Evolutionary conservation across 2,329 filamentous ascomycete species (phyloP), one percentile per base, ranked within the genome.

Genomic region (Sphaerostilbella broomeana): DNA sequence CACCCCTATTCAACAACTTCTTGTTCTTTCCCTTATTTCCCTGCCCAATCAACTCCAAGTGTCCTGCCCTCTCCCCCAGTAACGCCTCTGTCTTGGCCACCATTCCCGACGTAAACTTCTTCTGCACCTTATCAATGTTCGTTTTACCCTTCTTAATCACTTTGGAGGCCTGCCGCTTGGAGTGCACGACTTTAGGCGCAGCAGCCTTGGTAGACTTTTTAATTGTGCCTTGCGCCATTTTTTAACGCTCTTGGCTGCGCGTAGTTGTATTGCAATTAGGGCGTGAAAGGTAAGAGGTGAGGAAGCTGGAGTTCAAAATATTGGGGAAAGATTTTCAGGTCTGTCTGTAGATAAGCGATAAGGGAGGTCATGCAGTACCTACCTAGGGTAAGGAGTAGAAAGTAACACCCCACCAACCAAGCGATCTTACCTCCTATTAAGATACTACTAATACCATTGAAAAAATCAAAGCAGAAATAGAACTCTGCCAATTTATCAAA

Each of bases 41-140:
- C 58, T 72, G 68, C 21, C 72, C 75, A 45, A 79, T 75, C 47
- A 79, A 54, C 62, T 79, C 75, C 17, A 79, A 58, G 43, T 79
- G 75, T 0, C 75, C 74, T 5, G 72, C 75, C 7, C 75, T 62
- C 63, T 78, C 72, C 44, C 74, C 74, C 27, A 79, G 65, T 53
- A 79, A 62, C 46, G 66, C 63, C 64, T 79, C 75, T 21, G 75
- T 79, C 61, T 67, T 65, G 42, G 63, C 64, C 29, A 64, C 67
- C 53, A 79, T 63, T 32, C 73, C 74, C 4, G 70, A 66, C 10
- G 72, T 68, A 54, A 72, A 72, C 58, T 76, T 75, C 51, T 67
- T 69, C 60, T 69, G 68, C 48, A 68, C 51, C 63, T 72, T 75
- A 61, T 75, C 72, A 49, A 70, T 62, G 50, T 60, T 64, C 22